Base-by-base conservation (phyloP, 106 monocot genomes). In the Dendrobium nobile region DNA sequence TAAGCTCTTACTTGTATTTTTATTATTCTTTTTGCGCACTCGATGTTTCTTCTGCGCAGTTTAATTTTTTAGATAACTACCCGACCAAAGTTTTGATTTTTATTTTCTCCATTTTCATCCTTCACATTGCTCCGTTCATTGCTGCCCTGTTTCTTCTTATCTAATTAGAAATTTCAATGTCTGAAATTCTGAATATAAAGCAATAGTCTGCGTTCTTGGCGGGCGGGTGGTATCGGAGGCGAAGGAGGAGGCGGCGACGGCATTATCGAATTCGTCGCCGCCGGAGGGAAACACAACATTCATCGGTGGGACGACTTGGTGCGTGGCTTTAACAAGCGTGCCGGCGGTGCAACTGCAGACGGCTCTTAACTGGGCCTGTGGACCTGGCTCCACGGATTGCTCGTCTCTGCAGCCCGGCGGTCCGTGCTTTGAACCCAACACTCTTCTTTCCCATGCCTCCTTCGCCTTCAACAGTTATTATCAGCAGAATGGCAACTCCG, bases 241-340 rank as follows among this genome's bases (percentile, higher is more conserved):
- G 47, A 86, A 90, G 82, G 86, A 80, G 20, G 91, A 94, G 56
- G 85, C 89, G 1, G 45, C 17, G 0, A 73, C 73, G 26, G 88
- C 91, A 1, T 77, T 84, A 43, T 67, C 78, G 16, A 85, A 85
- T 16, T 40, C 82, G 40, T 82, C 94, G 3, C 94, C 97, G 4
- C 95, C 98, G 43, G 98, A 98, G 65, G 98, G 98, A 43, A 98
- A 98, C 89, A 92, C 91, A 15, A 98, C 98, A 15, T 98, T 98
- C 84, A 18, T 98, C 4, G 86, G 80, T 17, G 98, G 98, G 8
- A 79, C 82, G 33, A 95, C 98, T 41, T 98, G 92, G 92, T 98
- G 98, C 76, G 86, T 95, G 65, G 92, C 92, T 17, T 70, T 78
- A 22, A 86, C 92, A 0, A 85, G 88, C 0, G 92, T 74, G 26